Evolutionary conservation across 192 early-diverging fungal species (phyloP).

Genomic region (Spinellus fusiger): DNA sequence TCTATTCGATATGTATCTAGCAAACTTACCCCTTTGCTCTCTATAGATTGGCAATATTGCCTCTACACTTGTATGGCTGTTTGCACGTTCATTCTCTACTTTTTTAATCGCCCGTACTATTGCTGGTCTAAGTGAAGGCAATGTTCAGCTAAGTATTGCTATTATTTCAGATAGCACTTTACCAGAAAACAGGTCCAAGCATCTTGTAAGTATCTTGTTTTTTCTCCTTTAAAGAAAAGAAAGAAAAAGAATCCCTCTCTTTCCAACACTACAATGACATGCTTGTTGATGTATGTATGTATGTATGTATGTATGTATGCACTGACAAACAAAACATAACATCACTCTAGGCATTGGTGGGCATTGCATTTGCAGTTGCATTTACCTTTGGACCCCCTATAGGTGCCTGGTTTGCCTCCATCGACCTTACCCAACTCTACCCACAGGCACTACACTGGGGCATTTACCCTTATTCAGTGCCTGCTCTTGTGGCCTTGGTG

Average conservation of each 20-base stretch:
- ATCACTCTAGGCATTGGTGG: conserved; percentile 73
- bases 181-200: conserved; percentile 62
- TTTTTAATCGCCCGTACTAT: conserved; percentile 85
- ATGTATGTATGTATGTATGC: too few species aligned
- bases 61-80: conserved; percentile 89
- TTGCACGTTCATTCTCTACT: conserved; percentile 70
- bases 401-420: conserved; percentile 71
- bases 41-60: conserved; percentile 77
- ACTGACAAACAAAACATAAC: neutral
- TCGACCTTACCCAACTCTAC: conserved; percentile 36
- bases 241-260: neutral
- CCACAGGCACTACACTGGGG: conserved; percentile 43
- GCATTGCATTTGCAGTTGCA: conserved; percentile 93
- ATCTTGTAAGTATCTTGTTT: conserved; percentile 50
- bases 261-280: neutral
- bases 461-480: conserved; percentile 72
- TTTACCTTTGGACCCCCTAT: conserved; percentile 94
- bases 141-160: conserved; percentile 93
- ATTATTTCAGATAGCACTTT: conserved; percentile 94
- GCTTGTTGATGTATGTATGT: too few species aligned
- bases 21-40: neutral
- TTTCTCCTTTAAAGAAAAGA: neutral
- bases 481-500: conserved; percentile 82
- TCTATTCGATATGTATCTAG: neutral
- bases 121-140: conserved; percentile 94